Evolutionary conservation across 768 basidiomycete genomes (phyloP).

Genomic region (Trametes cubensis): DNA sequence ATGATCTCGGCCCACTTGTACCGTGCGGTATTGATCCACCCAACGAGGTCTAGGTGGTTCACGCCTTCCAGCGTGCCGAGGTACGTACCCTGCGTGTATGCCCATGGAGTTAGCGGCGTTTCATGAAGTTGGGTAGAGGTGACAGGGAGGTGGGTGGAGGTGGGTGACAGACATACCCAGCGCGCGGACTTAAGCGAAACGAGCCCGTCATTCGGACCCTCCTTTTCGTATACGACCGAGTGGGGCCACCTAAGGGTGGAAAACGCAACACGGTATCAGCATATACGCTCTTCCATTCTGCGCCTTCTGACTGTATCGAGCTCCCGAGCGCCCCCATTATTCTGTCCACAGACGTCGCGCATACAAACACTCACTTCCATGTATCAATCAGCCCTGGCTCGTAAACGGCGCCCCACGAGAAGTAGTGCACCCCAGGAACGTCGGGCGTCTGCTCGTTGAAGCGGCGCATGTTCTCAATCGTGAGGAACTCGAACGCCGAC

Average conservation of each 20-base stretch:
- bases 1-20: slow-evolving; percentile 90
- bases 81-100: slow-evolving; percentile 72
- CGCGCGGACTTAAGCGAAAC: slow-evolving; percentile 85
- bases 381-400: slow-evolving; percentile 90
- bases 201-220: slow-evolving; percentile 94
- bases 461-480: slow-evolving; percentile 77
- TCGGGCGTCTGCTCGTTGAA: slow-evolving; percentile 91
- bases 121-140: not conserved
- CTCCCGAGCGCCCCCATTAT: not conserved
- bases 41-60: slow-evolving; percentile 90
- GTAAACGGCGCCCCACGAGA: slow-evolving; percentile 93
- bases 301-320: not conserved
- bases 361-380: slow-evolving; percentile 58
- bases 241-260: slow-evolving; percentile 57
- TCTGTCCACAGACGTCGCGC: not conserved
- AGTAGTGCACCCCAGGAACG: slow-evolving; percentile 78
- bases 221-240: slow-evolving; percentile 78
- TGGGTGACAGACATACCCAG: slow-evolving; percentile 55
- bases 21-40: slow-evolving; percentile 89
- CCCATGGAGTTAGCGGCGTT: not conserved
- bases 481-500: slow-evolving; percentile 88
- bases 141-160: not conserved
- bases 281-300: not conserved
- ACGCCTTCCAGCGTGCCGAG: slow-evolving; percentile 90
- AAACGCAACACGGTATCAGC: not conserved